Base-by-base conservation (phyloP, 208 protist species). In the Trypanosoma scelopori region DNA sequence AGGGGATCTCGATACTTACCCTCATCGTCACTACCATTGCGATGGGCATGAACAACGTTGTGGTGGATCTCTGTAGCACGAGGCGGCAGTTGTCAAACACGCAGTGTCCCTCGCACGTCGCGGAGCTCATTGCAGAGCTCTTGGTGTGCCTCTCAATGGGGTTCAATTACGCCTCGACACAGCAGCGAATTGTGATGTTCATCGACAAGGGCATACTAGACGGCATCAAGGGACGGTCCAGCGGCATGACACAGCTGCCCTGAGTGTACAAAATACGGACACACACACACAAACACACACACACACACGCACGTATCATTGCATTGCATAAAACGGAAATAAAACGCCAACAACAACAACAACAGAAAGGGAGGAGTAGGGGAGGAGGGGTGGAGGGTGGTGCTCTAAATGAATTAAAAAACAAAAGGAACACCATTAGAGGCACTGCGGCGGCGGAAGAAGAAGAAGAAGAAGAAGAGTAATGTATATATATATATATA, bases 161-260 rank as follows among this genome's bases (percentile, higher is more conserved):
- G 20, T 61, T 75, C 49, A 72, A 67, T 43, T 94, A 78, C 70
- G 75, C 55, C n/a, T 85, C 82, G 22, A 90, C 88, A 20, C 89
- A 94, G 64, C 85, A 94, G 73, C 85, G 89, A 16, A 86, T 94
- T 57, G 79, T 92, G 23, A 87, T 76, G 1, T 94, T 90, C 66
- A 89, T 92, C 55, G 84, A 92, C 68, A 92, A 91, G 62, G 84
- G 85, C 43, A 92, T 94, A 61, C 67, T 94, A 25, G 85, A 94
- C 53, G 89, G 89, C 45, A 92, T 92, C 52, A 89, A 86, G 65
- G 84, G 85, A 23, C 78, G 85, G 39, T 87, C 87, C 5, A 85
- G 85, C 48, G 81, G 82, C 47, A 84, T 94, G 82, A 85, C 82
- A 46, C 79, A 94, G 50, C 79, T 94, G 16, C 81, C 81, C 1